Evolutionary conservation across 768 basidiomycete genomes (phyloP).

Genomic region (Mycena albidolilacea): DNA sequence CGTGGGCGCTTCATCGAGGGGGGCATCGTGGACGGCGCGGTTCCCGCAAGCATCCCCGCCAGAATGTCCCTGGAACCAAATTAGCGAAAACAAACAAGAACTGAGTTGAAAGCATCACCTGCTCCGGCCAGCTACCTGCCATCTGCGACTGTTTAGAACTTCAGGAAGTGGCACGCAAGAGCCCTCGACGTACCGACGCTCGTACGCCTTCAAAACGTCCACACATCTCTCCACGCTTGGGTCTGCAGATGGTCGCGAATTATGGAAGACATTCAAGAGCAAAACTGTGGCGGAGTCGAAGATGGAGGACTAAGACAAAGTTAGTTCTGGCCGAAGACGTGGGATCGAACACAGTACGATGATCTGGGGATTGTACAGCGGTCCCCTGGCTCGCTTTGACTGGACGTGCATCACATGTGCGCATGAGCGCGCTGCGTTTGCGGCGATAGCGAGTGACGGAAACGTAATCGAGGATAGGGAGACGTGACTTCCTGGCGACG

Average conservation of each 20-base stretch:
- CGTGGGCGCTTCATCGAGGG: constrained; percentile 34
- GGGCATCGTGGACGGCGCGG: neutral
- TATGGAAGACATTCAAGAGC: constrained; percentile 33
- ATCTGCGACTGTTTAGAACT: constrained; percentile 6
- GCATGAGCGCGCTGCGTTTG: constrained; percentile 85
- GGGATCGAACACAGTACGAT: constrained; percentile 3
- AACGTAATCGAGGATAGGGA: constrained; percentile 55
- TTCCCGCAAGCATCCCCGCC: constrained; percentile 21
- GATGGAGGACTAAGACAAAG: constrained; percentile 13
- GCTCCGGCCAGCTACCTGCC: constrained; percentile 34
- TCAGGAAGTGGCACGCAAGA: neutral
- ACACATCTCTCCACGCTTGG: constrained; percentile 32
- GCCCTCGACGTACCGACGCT: constrained; percentile 22
- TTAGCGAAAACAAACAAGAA: neutral
- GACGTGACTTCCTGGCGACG: constrained; percentile 65
- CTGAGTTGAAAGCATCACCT: constrained; percentile 4
- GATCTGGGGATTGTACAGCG: constrained; percentile 33
- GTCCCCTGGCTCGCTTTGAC: constrained; percentile 51
- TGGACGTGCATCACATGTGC: constrained; percentile 83
- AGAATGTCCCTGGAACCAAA: constrained; percentile 30
- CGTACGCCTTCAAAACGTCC: constrained; percentile 30
- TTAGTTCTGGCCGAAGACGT: neutral
- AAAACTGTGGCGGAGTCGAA: constrained; percentile 33
- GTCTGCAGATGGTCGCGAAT: constrained; percentile 29
- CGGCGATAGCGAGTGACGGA: constrained; percentile 82